Conservation (phyloP, 139 green algal genomes). For the Monoraphidium neglectum region DNA sequence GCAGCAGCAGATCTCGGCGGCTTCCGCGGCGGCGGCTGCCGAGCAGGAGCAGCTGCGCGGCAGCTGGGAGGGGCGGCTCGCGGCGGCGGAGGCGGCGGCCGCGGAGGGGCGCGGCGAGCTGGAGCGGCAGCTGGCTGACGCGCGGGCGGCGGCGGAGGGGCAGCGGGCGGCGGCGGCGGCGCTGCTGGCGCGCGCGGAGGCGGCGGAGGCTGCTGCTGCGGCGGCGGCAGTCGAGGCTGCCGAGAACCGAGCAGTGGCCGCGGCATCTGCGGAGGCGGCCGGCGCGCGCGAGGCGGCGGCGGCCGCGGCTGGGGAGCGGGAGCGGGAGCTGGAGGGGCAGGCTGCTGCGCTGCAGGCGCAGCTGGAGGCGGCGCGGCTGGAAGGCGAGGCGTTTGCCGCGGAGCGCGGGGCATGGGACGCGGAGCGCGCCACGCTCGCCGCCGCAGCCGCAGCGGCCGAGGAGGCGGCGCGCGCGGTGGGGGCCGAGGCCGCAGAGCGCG, state of each 20-base stretch:
- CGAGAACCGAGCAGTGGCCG: neutral
- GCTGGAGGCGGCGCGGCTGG: neutral
- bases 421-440: too few species aligned
- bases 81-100: too few species aligned
- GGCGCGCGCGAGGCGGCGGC: neutral
- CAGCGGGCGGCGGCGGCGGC: neutral
- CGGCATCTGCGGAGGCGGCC: neutral
- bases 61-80: too few species aligned
- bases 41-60: neutral
- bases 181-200: neutral
- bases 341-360: neutral
- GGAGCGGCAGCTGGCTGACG: neutral
- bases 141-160: neutral
- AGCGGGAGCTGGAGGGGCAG: constrained; percentile 3
- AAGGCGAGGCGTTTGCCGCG: neutral
- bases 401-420: too few species aligned
- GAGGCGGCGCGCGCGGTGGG: too few species aligned
- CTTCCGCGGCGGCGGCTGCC: neutral
- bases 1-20: constrained; percentile 10
- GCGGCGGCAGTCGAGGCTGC: neutral
- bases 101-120: too few species aligned
- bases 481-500: too few species aligned
- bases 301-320: neutral
- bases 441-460: too few species aligned
- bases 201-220: neutral